Evolutionary conservation across 169 alveolate species (phyloP), one percentile per base, ranked within the genome.

Genomic region (Plasmodium relictum): DNA sequence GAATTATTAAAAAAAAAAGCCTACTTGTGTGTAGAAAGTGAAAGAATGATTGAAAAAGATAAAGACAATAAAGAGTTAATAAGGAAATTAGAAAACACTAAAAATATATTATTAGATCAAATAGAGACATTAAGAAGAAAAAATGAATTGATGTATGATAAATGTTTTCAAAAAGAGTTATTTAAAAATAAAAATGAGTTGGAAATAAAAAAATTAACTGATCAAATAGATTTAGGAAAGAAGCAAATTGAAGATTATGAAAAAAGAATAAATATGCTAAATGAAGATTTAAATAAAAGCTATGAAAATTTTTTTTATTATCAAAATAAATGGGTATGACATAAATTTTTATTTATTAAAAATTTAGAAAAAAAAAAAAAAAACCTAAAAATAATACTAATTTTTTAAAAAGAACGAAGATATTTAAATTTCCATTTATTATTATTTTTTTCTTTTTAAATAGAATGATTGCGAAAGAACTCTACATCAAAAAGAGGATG

Each of bases 321-420:
- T 76, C 61, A 76, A 45, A 63, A 18, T 4, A 76, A 62, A 42
- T 76, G 78, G 74, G 89, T 76, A 76, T 45, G 89, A 39, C 58
- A 5, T n/a, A n/a, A n/a, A n/a, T n/a, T n/a, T n/a, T n/a, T n/a
- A n/a, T n/a, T n/a, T n/a, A n/a, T n/a, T n/a, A n/a, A n/a, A n/a
- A n/a, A n/a, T n/a, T n/a, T n/a, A n/a, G n/a, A n/a, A n/a, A n/a
- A n/a, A n/a, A n/a, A n/a, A n/a, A n/a, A n/a, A n/a, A n/a, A n/a
- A n/a, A n/a, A n/a, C n/a, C n/a, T n/a, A n/a, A n/a, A n/a, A n/a
- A n/a, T n/a, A n/a, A n/a, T n/a, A n/a, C n/a, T n/a, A n/a, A n/a
- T n/a, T n/a, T n/a, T n/a, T n/a, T n/a, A n/a, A n/a, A n/a, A n/a
- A n/a, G n/a, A n/a, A 9, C 2, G 14, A 14, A 7, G 10, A 22